These are phyloP conservation scores for Boletellus emodensis DNA, from an alignment of 768 basidiomycete genomes.

Conservation along the genomic window DNA sequence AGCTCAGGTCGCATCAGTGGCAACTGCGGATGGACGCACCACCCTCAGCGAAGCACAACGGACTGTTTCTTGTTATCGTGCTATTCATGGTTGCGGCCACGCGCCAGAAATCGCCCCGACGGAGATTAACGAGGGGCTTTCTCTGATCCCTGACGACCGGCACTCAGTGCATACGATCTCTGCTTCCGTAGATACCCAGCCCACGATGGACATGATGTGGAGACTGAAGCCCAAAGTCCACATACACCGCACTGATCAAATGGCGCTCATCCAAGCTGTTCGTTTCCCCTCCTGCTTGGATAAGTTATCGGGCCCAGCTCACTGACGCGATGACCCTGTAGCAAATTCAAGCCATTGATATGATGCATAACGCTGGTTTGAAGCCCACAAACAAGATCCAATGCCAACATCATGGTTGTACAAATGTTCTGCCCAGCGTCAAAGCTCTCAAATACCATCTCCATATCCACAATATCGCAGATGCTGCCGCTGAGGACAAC, in stretches of 20 bases:
- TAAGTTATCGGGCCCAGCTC: background rate
- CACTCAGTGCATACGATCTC: slow-evolving; percentile 26
- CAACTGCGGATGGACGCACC: slow-evolving; percentile 3
- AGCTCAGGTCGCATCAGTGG: background rate
- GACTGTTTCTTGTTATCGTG: slow-evolving; percentile 18
- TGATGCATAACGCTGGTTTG: slow-evolving; percentile 27
- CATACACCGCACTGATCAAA: slow-evolving; percentile 34
- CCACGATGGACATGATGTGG: slow-evolving; percentile 31
- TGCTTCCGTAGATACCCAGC: slow-evolving; percentile 5
- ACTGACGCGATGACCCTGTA: slow-evolving; percentile 6
- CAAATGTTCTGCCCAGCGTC: slow-evolving; percentile 38
- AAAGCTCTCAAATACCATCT: slow-evolving; percentile 49
- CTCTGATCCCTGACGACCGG: slow-evolving; percentile 21
- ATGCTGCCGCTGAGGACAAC: slow-evolving; percentile 10
- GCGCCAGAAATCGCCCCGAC: background rate
- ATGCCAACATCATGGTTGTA: slow-evolving; percentile 46
- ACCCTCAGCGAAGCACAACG: slow-evolving; percentile 21
- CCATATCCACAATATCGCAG: slow-evolving; percentile 53
- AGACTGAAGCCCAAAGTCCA: slow-evolving; percentile 31
- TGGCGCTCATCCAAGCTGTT: slow-evolving; percentile 39
- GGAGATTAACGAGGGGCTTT: slow-evolving; percentile 11
- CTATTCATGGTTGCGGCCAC: slow-evolving; percentile 3
- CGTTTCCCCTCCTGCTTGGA: slow-evolving; percentile 17
- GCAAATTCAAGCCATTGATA: slow-evolving; percentile 24
- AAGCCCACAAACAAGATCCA: slow-evolving; percentile 32